Percentiles rank a stretch among this genome's conserved stretches.
These are phyloP conservation scores for Pseudonitzschia delicatissima DNA, from an alignment of 108 stramenopile species.

Conservation along the genomic window DNA sequence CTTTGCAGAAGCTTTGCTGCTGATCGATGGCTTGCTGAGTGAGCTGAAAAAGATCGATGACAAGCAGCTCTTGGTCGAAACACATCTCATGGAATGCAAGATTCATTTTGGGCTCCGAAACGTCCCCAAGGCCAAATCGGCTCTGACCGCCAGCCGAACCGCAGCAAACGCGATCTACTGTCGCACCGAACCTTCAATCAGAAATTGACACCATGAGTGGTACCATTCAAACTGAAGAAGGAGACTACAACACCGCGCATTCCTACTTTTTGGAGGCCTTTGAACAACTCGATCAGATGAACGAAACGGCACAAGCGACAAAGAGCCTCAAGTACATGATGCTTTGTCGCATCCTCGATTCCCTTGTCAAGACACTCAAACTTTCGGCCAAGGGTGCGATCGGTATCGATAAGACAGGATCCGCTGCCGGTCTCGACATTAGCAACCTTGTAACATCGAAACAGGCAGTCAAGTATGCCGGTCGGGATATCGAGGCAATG, in stretches of 20 bases:
- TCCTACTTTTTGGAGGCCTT: slow-evolving; percentile 99
- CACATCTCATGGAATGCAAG: slow-evolving; percentile 92
- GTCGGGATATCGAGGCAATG: slow-evolving; percentile 94
- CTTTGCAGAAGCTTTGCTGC: slow-evolving; percentile 81
- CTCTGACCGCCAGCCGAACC: slow-evolving; percentile 95
- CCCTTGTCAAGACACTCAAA: slow-evolving; percentile 73
- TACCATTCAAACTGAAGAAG: slow-evolving; percentile 95
- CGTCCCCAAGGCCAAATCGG: slow-evolving; percentile 97
- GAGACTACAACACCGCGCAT: slow-evolving; percentile 97
- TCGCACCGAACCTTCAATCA: slow-evolving; percentile 91
- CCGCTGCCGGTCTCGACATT: slow-evolving; percentile 57
- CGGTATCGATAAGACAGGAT: slow-evolving; percentile 50
- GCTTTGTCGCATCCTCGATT: slow-evolving; percentile 91
- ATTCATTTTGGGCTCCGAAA: slow-evolving; percentile 96
- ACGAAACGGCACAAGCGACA: slow-evolving; percentile 66
- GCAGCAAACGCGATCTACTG: slow-evolving; percentile 91
- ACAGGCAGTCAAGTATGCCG: slow-evolving; percentile 95
- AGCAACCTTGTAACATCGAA: slow-evolving; percentile 80
- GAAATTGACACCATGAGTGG: slow-evolving; percentile 97
- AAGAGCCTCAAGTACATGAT: slow-evolving; percentile 97
- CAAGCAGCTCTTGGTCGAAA: slow-evolving; percentile 97
- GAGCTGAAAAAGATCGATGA: slow-evolving; percentile 99
- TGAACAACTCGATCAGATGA: slow-evolving; percentile 92
- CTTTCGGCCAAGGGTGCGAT: slow-evolving; percentile 58
- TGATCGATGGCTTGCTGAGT: slow-evolving; percentile 83